These are phyloP conservation scores for Ceratobasidium sp. DNA, from an alignment of 1,284 basidiomycete species.

Conservation along the genomic window DNA sequence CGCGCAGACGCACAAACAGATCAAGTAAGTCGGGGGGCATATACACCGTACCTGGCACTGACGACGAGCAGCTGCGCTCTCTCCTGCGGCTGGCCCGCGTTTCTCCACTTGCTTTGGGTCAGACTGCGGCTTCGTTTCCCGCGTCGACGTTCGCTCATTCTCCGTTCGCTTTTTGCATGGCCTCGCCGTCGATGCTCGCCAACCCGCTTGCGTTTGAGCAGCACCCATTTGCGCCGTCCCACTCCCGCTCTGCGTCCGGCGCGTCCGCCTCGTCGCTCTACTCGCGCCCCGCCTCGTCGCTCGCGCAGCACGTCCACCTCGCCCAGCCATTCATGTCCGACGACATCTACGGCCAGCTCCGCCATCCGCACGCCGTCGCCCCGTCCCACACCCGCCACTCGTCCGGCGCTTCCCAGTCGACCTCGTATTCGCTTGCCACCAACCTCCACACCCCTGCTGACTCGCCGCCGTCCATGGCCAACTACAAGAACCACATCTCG, in stretches of 20 bases:
- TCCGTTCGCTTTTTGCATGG: slow-evolving; percentile 46
- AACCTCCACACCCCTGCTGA: slow-evolving; percentile 60
- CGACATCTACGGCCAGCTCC: not conserved
- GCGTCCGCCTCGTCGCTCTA: slow-evolving; percentile 70
- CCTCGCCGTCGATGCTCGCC: slow-evolving; percentile 43
- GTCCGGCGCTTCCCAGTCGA: slow-evolving; percentile 54
- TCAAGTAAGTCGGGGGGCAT: slow-evolving; percentile 9
- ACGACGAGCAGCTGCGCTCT: not conserved
- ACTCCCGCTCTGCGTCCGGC: slow-evolving; percentile 78
- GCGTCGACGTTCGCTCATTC: slow-evolving; percentile 52
- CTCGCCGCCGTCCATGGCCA: slow-evolving; percentile 64
- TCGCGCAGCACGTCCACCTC: slow-evolving; percentile 66
- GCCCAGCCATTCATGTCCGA: slow-evolving; percentile 31
- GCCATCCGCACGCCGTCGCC: slow-evolving; percentile 20
- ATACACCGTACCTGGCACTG: not conserved
- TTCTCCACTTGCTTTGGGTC: slow-evolving; percentile 46
- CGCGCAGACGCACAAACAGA: not conserved
- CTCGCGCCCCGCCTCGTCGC: slow-evolving; percentile 70
- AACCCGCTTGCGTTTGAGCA: slow-evolving; percentile 43
- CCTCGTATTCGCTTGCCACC: slow-evolving; percentile 43
- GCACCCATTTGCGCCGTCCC: slow-evolving; percentile 47
- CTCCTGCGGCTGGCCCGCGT: slow-evolving; percentile 49
- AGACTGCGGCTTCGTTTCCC: slow-evolving; percentile 47
- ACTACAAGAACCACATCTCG: slow-evolving; percentile 45
- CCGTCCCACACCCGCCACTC: slow-evolving; percentile 52